phyloP scores from a whole-genome alignment of 495 filamentous ascomycete genomes.

The Xylaria intraflava region DNA sequence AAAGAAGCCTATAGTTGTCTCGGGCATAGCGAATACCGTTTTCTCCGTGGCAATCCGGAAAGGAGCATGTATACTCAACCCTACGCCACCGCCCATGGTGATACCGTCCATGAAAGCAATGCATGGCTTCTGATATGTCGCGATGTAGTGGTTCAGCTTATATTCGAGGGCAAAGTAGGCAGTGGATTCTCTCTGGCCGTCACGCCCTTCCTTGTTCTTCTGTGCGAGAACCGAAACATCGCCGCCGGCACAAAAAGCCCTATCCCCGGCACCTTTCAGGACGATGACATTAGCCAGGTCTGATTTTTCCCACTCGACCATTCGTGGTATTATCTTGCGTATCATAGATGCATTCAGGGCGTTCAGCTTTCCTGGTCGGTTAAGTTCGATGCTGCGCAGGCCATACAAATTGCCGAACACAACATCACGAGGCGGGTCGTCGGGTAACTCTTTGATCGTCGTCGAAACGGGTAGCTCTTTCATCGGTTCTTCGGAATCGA shows the following conservation, averaged over 20 bases:
- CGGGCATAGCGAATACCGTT: constrained; percentile 95
- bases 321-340: constrained; percentile 77
- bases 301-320: constrained; percentile 91
- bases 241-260: constrained; percentile 88
- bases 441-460: constrained; percentile 46
- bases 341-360: constrained; percentile 90
- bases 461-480: constrained; percentile 52
- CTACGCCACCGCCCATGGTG: constrained; percentile 97
- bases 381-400: constrained; percentile 86
- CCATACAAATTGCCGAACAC: constrained; percentile 83
- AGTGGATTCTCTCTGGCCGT: constrained; percentile 61
- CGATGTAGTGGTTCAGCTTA: constrained; percentile 85
- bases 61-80: constrained; percentile 87
- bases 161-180: constrained; percentile 93
- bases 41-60: constrained; percentile 94
- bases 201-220: constrained; percentile 58
- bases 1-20: constrained; percentile 97
- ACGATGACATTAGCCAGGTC: constrained; percentile 87
- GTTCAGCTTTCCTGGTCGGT: constrained; percentile 85
- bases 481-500: constrained; percentile 22
- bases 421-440: constrained; percentile 83
- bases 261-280: constrained; percentile 77
- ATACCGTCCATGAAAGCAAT: constrained; percentile 96
- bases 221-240: constrained; percentile 74
- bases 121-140: constrained; percentile 90